These are phyloP conservation scores for Penicillium sp. DNA, from an alignment of 2,329 filamentous ascomycete genomes.

Conservation along the genomic window DNA sequence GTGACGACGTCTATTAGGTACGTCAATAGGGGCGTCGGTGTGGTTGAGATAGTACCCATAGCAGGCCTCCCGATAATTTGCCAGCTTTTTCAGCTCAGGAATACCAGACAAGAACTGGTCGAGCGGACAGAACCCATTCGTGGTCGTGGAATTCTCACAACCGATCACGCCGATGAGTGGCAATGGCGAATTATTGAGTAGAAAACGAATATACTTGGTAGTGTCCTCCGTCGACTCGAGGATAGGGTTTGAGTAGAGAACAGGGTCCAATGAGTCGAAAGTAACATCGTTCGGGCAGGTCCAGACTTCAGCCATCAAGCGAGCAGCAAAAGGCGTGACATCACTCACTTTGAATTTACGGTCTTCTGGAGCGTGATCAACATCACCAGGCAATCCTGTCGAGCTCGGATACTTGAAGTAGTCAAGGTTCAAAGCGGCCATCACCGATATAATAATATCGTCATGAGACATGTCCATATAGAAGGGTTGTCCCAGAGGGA, in stretches of 20 bases:
- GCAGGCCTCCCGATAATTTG: conserved; percentile 31
- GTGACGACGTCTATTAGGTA: not conserved
- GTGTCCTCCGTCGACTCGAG: conserved; percentile 14
- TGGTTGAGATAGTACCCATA: conserved; percentile 28
- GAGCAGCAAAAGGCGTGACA: conserved; percentile 56
- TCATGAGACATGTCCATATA: conserved; percentile 57
- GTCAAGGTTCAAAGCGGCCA: conserved; percentile 55
- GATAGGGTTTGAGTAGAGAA: conserved; percentile 38
- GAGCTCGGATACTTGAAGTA: conserved; percentile 45
- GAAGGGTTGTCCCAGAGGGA: conserved; percentile 51
- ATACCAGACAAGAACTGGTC: conserved; percentile 28
- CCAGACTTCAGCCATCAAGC: conserved; percentile 57
- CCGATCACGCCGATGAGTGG: conserved; percentile 29
- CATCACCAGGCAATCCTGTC: conserved; percentile 24
- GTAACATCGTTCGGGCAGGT: conserved; percentile 42
- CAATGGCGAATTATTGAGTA: conserved; percentile 32
- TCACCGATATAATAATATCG: conserved; percentile 51
- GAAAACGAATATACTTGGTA: conserved; percentile 30
- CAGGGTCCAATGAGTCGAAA: conserved; percentile 27
- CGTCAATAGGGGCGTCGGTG: not conserved
- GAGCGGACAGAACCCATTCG: conserved; percentile 32
- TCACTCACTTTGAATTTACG: conserved; percentile 52
- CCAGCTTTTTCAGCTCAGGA: conserved; percentile 24
- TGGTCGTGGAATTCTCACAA: conserved; percentile 23
- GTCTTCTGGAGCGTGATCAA: conserved; percentile 44